Percentiles rank a stretch among this genome's conserved stretches.
These are phyloP conservation scores for Ophiostoma piceae DNA, from an alignment of 2,329 filamentous ascomycete species.

Conservation along the genomic window DNA sequence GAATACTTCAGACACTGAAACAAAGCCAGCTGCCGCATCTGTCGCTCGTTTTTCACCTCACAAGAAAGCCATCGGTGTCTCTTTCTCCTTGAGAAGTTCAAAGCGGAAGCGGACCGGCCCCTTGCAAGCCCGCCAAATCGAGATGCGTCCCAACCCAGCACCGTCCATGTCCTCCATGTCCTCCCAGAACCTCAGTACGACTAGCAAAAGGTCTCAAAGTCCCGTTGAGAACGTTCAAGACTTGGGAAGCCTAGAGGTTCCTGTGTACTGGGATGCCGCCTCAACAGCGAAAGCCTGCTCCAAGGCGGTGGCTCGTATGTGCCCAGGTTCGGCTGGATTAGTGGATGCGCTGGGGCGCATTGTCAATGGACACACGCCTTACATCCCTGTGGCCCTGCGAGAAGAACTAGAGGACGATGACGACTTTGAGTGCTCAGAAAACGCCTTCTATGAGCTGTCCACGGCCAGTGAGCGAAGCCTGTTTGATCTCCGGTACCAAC, in stretches of 20 bases:
- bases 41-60: too few relatives aligned
- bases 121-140: constrained; percentile 12
- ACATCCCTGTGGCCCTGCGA: constrained; percentile 15
- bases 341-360: constrained; percentile 15
- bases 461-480: not conserved
- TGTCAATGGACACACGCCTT: constrained; percentile 17
- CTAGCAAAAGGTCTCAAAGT: constrained; percentile 12
- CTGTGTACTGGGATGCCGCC: constrained; percentile 16
- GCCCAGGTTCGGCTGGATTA: constrained; percentile 12
- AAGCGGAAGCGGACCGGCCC: too few relatives aligned
- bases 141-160: constrained; percentile 17
- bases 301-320: constrained; percentile 18
- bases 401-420: constrained; percentile 16
- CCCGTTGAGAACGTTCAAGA: constrained; percentile 14
- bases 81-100: not conserved
- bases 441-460: constrained; percentile 15
- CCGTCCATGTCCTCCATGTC: constrained; percentile 16
- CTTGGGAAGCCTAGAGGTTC: constrained; percentile 15
- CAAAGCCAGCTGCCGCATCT: not conserved
- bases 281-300: constrained; percentile 15
- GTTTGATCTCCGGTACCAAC: constrained; percentile 13
- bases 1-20: constrained; percentile 11
- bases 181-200: constrained; percentile 13
- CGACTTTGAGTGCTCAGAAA: constrained; percentile 13
- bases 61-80: too few relatives aligned